Evolutionary conservation across 1,284 basidiomycete genomes (phyloP).

Genomic region (Leucocoprinus gongylophorus): DNA sequence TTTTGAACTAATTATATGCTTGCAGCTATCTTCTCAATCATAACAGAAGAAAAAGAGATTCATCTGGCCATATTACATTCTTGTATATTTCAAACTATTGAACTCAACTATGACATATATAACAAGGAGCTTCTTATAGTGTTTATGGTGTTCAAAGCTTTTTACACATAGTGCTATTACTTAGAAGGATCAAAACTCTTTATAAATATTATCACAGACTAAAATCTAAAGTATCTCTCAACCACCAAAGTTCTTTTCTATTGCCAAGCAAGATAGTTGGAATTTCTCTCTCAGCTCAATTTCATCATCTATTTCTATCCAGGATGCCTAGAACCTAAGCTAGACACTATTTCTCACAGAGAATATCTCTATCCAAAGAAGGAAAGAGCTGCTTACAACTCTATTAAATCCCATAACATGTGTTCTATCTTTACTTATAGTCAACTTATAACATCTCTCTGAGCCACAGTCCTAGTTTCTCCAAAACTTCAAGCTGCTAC

Average conservation of each 20-base stretch:
- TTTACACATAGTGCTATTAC: too few species aligned
- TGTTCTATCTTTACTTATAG: conserved; percentile 21
- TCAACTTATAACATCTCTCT: too few species aligned
- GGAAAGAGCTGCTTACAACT: too few species aligned
- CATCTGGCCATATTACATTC: too few species aligned
- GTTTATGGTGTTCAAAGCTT: too few species aligned
- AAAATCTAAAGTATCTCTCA: conserved; percentile 32
- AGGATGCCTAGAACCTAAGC: conserved; percentile 9
- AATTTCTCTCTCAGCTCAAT: too few species aligned
- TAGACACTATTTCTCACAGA: conserved; percentile 13
- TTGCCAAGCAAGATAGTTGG: background rate
- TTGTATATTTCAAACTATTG: too few species aligned
- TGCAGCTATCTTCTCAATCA: conserved; percentile 16
- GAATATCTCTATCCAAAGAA: conserved; percentile 13
- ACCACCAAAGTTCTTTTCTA: conserved; percentile 12
- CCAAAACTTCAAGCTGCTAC: background rate
- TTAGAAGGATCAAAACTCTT: conserved; percentile 42
- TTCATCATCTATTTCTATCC: background rate
- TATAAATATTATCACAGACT: conserved; percentile 28
- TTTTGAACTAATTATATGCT: conserved; percentile 26
- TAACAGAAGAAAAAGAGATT: conserved; percentile 8
- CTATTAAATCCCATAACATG: conserved; percentile 30
- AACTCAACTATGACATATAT: too few species aligned
- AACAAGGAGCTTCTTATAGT: too few species aligned
- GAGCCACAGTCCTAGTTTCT: background rate